Evolutionary conservation across 1,284 basidiomycete species (phyloP).

Genomic region (Ustilago hordei): DNA sequence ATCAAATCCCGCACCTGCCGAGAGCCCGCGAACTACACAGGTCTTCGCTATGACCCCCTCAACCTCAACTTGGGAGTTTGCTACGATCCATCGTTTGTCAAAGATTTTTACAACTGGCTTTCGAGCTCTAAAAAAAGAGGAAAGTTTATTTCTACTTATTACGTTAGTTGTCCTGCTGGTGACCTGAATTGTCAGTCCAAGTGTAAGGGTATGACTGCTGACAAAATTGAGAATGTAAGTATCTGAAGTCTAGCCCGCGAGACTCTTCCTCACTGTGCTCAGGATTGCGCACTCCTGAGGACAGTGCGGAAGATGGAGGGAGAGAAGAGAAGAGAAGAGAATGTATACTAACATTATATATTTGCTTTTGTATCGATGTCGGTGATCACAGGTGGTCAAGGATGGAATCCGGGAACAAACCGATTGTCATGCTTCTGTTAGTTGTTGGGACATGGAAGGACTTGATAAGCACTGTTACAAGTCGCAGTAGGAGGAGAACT

Average conservation of each 20-base stretch:
- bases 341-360: not conserved
- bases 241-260: not conserved
- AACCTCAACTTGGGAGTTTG: not conserved
- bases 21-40: not conserved
- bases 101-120: not conserved
- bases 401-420: not conserved
- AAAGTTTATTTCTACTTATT: not conserved
- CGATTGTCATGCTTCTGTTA: not conserved
- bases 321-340: too few species aligned
- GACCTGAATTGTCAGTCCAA: not conserved
- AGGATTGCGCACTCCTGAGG: too few species aligned
- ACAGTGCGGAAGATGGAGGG: too few species aligned
- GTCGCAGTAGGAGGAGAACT: not conserved
- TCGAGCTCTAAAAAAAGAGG: not conserved
- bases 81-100: not conserved
- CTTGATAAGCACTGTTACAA: not conserved
- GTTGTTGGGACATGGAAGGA: not conserved
- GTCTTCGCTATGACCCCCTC: not conserved
- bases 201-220: not conserved
- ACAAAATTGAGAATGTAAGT: not conserved
- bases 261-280: too few species aligned
- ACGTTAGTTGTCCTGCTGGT: not conserved
- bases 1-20: not conserved
- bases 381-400: not conserved
- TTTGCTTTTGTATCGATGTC: too few species aligned